A percentile compares a stretch with the other conserved stretches of the same genome.
phyloP scores from a whole-genome alignment of 805 yeast species.

The Suhomyces sp. region DNA sequence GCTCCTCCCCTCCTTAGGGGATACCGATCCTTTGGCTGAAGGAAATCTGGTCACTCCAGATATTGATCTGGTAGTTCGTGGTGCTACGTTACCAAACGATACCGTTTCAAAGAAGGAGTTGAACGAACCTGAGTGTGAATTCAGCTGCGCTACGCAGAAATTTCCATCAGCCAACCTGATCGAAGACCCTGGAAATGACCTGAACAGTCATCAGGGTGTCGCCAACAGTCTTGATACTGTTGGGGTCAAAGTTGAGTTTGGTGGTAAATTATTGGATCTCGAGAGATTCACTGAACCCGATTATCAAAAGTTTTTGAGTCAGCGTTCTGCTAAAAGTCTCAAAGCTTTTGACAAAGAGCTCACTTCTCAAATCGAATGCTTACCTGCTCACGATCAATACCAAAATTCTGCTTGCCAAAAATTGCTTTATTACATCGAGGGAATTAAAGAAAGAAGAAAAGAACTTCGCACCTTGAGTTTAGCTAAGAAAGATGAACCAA shows the following conservation, averaged over 20 bases:
- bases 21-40: neutral
- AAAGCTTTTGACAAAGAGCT: neutral
- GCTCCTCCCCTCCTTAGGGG: neutral
- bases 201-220: neutral
- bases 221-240: neutral
- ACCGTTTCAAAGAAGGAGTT: neutral
- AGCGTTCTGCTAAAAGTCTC: neutral
- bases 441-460: neutral
- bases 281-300: neutral
- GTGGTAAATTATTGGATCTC: neutral
- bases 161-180: neutral
- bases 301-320: neutral
- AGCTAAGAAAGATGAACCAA: neutral
- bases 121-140: neutral
- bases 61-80: neutral
- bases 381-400: neutral
- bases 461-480: neutral
- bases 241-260: neutral
- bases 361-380: neutral
- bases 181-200: neutral
- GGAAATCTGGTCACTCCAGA: neutral
- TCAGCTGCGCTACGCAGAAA: neutral
- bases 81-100: neutral
- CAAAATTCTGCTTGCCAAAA: neutral
- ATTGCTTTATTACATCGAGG: neutral